phyloP scores from a whole-genome alignment of 2,329 filamentous ascomycete species.

The Fusarium domesticum region DNA sequence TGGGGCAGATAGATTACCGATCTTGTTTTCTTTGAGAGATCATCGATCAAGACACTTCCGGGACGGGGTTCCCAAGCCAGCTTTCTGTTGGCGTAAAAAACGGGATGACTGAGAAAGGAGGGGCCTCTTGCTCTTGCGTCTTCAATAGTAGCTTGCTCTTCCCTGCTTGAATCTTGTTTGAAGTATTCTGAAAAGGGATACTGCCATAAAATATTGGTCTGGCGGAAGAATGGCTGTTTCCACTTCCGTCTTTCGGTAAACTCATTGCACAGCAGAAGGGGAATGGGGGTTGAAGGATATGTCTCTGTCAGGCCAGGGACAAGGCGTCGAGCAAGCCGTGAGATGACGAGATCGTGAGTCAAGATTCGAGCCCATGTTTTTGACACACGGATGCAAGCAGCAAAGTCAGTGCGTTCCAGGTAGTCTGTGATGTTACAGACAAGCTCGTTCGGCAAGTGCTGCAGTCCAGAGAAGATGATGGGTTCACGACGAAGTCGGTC shows the following conservation, averaged over 20 bases:
- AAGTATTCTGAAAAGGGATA: too few species aligned
- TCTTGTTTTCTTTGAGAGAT: slow-evolving; percentile 20
- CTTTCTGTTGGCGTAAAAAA: slow-evolving; percentile 25
- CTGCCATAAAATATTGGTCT: too few species aligned
- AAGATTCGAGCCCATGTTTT: slow-evolving; percentile 27
- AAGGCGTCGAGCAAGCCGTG: slow-evolving; percentile 22
- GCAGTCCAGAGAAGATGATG: slow-evolving; percentile 23
- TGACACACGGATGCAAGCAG: slow-evolving; percentile 27
- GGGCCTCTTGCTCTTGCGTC: slow-evolving; percentile 13
- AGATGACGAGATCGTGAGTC: slow-evolving; percentile 22
- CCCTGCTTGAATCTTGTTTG: too few species aligned
- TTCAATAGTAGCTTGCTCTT: too few species aligned
- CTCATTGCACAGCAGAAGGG: slow-evolving; percentile 12
- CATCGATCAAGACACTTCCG: slow-evolving; percentile 24
- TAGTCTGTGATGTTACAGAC: slow-evolving; percentile 22
- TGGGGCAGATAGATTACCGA: slow-evolving; percentile 17
- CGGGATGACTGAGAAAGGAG: not conserved
- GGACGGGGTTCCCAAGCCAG: slow-evolving; percentile 28
- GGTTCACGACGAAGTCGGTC: slow-evolving; percentile 10
- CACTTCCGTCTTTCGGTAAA: slow-evolving; percentile 16
- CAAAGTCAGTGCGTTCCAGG: slow-evolving; percentile 26
- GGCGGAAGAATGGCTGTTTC: slow-evolving; percentile 7
- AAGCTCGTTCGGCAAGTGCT: slow-evolving; percentile 30
- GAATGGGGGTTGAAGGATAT: slow-evolving; percentile 7
- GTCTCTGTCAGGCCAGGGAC: slow-evolving; percentile 29